These are phyloP conservation scores for Fusarium neocosmosporiellum DNA, from an alignment of 2,329 filamentous ascomycete species.

Conservation along the genomic window DNA sequence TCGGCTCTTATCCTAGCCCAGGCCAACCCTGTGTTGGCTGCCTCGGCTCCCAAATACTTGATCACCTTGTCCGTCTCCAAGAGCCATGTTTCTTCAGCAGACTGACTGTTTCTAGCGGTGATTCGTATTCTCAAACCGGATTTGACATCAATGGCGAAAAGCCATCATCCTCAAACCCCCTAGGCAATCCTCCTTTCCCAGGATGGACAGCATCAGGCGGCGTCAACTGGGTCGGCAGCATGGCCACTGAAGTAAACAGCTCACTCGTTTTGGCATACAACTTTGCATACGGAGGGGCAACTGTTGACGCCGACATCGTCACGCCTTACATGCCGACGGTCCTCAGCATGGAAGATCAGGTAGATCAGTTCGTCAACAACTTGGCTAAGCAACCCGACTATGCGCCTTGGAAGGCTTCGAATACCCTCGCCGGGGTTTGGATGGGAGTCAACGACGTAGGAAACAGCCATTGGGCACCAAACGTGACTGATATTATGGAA, in stretches of 20 bases:
- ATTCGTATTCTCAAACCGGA: constrained; percentile 52
- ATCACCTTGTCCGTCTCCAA: constrained; percentile 32
- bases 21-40: background rate
- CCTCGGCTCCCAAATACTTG: constrained; percentile 25
- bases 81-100: rapidly evolving
- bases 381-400: constrained; percentile 45
- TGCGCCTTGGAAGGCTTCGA: constrained; percentile 54
- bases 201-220: constrained; percentile 62
- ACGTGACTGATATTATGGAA: constrained; percentile 48
- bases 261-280: constrained; percentile 61
- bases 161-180: constrained; percentile 64
- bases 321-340: constrained; percentile 63
- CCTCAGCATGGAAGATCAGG: constrained; percentile 37
- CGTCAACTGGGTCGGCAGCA: constrained; percentile 63
- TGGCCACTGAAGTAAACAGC: constrained; percentile 59
- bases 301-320: constrained; percentile 63
- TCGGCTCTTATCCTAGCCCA: constrained; percentile 5
- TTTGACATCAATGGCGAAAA: constrained; percentile 65
- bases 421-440: constrained; percentile 60
- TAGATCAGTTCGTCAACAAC: constrained; percentile 45
- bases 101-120: constrained; percentile 37
- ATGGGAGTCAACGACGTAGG: constrained; percentile 69
- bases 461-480: constrained; percentile 55
- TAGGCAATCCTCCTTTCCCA: constrained; percentile 70
- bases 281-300: constrained; percentile 65